Evolutionary conservation across 345 rosid species (phyloP).

Genomic region (Rhodamnia argentea): DNA sequence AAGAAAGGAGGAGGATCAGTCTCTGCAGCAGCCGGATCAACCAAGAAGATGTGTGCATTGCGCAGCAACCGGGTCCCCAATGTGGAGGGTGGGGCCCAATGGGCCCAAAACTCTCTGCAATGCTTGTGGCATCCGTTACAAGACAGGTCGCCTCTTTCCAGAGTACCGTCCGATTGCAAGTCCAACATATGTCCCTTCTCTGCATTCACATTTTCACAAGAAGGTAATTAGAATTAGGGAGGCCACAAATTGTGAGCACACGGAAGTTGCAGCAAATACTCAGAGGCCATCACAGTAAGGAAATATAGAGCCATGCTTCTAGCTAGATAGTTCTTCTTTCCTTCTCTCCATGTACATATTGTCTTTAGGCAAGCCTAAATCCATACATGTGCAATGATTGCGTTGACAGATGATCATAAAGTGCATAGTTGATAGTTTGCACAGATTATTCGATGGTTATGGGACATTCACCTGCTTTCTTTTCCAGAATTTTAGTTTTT

Average conservation of each 20-base stretch:
- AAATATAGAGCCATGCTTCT: not conserved
- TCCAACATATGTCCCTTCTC: constrained; percentile 74
- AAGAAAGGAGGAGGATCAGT: not conserved
- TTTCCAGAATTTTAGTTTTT: not conserved
- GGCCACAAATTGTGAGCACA: not conserved
- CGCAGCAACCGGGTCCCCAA: constrained; percentile 87
- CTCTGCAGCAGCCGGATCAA: not conserved
- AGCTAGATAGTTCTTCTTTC: not conserved
- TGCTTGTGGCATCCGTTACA: constrained; percentile 93
- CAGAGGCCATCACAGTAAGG: not conserved
- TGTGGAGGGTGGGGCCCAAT: constrained; percentile 97
- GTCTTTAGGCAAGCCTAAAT: not conserved
- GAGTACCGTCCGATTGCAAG: constrained; percentile 96
- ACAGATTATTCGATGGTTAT: not conserved
- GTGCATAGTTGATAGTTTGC: not conserved
- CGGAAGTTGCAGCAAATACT: not conserved
- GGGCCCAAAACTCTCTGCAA: constrained; percentile 98
- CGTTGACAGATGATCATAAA: not conserved
- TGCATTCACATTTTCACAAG: constrained; percentile 96
- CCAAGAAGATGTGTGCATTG: constrained; percentile 86
- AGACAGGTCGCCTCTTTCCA: constrained; percentile 93
- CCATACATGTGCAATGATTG: not conserved
- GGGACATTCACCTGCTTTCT: not conserved
- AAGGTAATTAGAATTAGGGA: constrained; percentile 84
- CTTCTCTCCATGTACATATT: not conserved